These are phyloP conservation scores for Cladosporium sp. DNA, from an alignment of 2,329 filamentous ascomycete genomes.

Conservation along the genomic window DNA sequence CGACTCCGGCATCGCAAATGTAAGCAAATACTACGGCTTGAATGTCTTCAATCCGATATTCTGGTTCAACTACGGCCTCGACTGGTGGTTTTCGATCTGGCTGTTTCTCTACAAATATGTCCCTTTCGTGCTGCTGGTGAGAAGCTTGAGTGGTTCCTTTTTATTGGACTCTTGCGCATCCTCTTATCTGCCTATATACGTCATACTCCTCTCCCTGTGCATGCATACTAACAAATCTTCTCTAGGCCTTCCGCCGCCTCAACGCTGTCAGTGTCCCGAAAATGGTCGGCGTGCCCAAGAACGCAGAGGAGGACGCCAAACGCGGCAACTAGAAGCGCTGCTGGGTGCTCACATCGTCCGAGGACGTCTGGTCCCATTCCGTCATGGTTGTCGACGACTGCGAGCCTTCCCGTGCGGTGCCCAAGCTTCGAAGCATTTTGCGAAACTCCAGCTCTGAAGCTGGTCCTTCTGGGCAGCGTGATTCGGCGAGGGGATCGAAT, in stretches of 20 bases:
- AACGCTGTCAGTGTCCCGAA: constrained; percentile 51
- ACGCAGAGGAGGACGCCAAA: constrained; percentile 49
- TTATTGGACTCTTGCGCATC: constrained; percentile 6
- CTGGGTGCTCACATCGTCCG: background rate
- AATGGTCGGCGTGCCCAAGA: constrained; percentile 51
- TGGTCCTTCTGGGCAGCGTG: background rate
- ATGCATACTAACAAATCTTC: constrained; percentile 25
- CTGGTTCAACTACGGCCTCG: constrained; percentile 37
- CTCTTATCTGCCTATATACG: background rate
- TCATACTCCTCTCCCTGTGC: background rate
- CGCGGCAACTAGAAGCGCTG: constrained; percentile 37
- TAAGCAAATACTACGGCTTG: constrained; percentile 34
- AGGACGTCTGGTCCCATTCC: background rate
- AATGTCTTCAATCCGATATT: constrained; percentile 32
- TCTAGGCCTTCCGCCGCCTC: constrained; percentile 49
- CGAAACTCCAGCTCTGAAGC: background rate
- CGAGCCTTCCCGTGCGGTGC: no score
- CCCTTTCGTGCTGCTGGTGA: constrained; percentile 40
- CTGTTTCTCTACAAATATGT: constrained; percentile 38
- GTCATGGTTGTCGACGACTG: no score
- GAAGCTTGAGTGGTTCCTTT: constrained; percentile 15
- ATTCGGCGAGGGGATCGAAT: background rate
- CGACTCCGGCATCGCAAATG: constrained; percentile 47
- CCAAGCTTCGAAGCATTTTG: background rate
- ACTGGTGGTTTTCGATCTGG: constrained; percentile 36